Evolutionary conservation across 768 basidiomycete genomes (phyloP), one percentile per base, ranked within the genome.

Genomic region (Boletus tomentosulus): DNA sequence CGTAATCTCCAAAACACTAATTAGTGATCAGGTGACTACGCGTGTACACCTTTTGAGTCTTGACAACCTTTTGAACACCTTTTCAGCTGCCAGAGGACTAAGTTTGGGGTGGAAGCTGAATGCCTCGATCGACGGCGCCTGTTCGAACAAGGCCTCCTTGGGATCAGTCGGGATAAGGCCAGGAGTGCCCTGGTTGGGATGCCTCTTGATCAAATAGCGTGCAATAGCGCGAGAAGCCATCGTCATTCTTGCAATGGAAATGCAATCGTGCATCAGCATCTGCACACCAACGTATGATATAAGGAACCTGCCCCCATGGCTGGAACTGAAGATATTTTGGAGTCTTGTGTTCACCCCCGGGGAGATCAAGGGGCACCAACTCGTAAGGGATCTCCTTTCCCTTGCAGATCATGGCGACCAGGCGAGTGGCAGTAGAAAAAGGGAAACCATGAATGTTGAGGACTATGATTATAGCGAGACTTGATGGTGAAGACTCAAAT

Each of bases 201-300:
- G 81, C 65, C 85, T 86, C 37, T 66, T 65, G 34, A 74, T 78
- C 59, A 87, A 61, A 64, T 87, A 89, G 13, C 81, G 77, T 35
- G 62, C 66, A 56, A 87, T 85, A 1, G 84, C 84, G 13, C 84
- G 80, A 38, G 77, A 78, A 78, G 5, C 83, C 85, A 38, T 83
- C 83, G 25, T 87, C 84, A 48, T 83, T 73, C 77, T 80, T 30
- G 24, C 9, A 19, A 31, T 28, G 22, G 22, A 34, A 11, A 44
- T 33, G 10, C 31, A 33, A 33, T 35, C 33, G 2, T 1, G 0
- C 1, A 34, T 58, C 24, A 58, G 50, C n/a, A 1, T 46, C 24
- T 11, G 5, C 3, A 10, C 10, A 4, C 41, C 15, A 25, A 57
- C 69, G 38, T 19, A 71, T 71, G 51, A 81, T 69, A 60, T 73